phyloP scores from a whole-genome alignment of 1,139 yeast genomes.

The Suhomyces anneliseae region DNA sequence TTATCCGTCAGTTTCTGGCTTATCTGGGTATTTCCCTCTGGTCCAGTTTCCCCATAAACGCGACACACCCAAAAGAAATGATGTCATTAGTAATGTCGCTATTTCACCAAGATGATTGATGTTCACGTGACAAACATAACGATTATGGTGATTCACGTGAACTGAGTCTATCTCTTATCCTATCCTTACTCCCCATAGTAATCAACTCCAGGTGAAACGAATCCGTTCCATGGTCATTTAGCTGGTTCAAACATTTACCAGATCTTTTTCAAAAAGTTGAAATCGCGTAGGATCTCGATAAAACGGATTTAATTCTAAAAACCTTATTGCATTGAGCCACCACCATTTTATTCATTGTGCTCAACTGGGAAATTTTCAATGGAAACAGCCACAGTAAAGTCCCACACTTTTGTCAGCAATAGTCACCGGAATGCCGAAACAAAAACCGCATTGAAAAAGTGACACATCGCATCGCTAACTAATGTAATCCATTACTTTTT shows the following conservation, averaged over 20 bases:
- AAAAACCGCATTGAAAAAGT: background rate
- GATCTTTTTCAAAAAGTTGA: background rate
- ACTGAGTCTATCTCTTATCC: background rate
- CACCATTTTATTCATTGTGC: background rate
- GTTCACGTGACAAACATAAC: background rate
- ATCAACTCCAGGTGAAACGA: too few relatives aligned
- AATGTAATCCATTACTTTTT: too few relatives aligned
- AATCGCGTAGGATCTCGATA: background rate
- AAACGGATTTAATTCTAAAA: background rate
- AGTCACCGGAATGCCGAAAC: slow-evolving; percentile 2
- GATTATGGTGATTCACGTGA: background rate
- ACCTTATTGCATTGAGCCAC: background rate
- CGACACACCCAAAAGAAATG: background rate
- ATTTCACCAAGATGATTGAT: background rate
- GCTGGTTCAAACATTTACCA: background rate
- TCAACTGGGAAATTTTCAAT: background rate
- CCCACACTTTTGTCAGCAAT: background rate
- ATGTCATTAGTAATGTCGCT: too few relatives aligned
- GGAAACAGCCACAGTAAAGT: background rate
- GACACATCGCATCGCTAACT: too few relatives aligned
- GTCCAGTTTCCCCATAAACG: too few relatives aligned
- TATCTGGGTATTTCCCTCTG: too few relatives aligned
- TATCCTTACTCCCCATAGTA: too few relatives aligned
- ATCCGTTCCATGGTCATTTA: too few relatives aligned
- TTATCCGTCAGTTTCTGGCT: too few relatives aligned